A percentile compares a stretch with the other conserved stretches of the same genome.
Conservation (phyloP, 2,329 filamentous ascomycete species). For the Phyllosticta paracitricarpa region DNA sequence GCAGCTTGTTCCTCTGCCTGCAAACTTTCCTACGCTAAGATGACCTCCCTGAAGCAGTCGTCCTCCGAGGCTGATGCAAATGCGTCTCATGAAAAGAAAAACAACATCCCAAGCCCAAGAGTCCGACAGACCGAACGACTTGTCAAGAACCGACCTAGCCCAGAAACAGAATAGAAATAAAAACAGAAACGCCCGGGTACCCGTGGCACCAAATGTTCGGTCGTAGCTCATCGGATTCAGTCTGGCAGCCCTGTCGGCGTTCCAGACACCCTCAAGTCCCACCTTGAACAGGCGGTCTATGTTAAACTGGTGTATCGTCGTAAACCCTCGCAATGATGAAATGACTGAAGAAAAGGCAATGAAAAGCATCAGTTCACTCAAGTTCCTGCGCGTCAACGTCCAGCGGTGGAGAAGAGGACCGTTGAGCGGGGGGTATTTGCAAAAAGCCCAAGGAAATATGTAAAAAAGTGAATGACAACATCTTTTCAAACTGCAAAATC, state of each 20-base stretch:
- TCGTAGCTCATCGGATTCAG: background rate
- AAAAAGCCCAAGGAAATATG: conserved; percentile 6
- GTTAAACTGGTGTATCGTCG: conserved; percentile 3
- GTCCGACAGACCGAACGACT: background rate
- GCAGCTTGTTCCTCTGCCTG: background rate
- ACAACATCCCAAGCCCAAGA: background rate
- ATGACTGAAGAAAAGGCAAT: background rate
- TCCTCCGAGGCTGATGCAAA: background rate
- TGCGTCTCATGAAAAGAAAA: background rate
- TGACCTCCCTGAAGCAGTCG: background rate
- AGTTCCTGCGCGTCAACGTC: conserved; percentile 4
- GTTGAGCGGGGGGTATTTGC: conserved; percentile 8
- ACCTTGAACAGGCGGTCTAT: background rate
- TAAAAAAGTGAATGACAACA: background rate
- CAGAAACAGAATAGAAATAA: background rate
- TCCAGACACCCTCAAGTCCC: background rate
- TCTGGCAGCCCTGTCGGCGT: background rate
- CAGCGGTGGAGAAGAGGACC: background rate
- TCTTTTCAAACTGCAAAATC: background rate
- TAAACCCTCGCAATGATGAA: conserved; percentile 1
- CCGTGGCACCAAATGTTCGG: background rate
- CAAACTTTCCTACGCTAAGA: no score
- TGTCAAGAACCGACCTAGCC: no score
- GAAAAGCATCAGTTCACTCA: conserved; percentile 4
- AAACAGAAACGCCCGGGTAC: background rate